Conservation (phyloP, 306 rosid species). For the Myrica gale region DNA sequence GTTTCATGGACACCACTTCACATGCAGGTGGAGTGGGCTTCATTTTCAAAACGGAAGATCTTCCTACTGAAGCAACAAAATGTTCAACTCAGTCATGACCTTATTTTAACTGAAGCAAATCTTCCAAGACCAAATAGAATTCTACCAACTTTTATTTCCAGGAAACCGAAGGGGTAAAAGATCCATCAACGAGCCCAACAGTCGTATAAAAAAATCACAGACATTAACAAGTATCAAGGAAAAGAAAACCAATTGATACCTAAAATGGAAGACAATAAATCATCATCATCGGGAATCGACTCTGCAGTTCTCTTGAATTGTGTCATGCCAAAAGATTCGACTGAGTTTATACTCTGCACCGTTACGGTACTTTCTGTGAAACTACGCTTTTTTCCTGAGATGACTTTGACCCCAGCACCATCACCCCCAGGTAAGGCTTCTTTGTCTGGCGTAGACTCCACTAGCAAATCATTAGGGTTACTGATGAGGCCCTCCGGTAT, state of each 20-base stretch:
- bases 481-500: conserved; percentile 38
- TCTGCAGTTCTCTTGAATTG: conserved; percentile 58
- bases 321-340: conserved; percentile 61
- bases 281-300: conserved; percentile 90
- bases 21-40: conserved; percentile 74
- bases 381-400: conserved; percentile 79
- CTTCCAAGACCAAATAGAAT: conserved; percentile 2
- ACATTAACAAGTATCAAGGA: conserved; percentile 15
- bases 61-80: conserved; percentile 68
- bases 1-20: conserved; percentile 55
- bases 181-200: conserved; percentile 18
- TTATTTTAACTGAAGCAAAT: conserved; percentile 9
- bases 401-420: conserved; percentile 32
- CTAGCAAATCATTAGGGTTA: conserved; percentile 49
- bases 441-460: conserved; percentile 61
- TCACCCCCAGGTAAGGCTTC: conserved; percentile 42
- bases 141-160: not conserved
- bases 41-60: conserved; percentile 75
- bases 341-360: conserved; percentile 62
- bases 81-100: conserved; percentile 32
- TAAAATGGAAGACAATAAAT: conserved; percentile 91
- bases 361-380: conserved; percentile 80
- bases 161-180: not conserved
- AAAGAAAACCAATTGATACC: conserved; percentile 45
- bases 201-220: not conserved